Evolutionary conservation across 2,329 filamentous ascomycete genomes (phyloP), one percentile per base, ranked within the genome.

Genomic region (Ophiocordyceps polyrhachis-furcata): DNA sequence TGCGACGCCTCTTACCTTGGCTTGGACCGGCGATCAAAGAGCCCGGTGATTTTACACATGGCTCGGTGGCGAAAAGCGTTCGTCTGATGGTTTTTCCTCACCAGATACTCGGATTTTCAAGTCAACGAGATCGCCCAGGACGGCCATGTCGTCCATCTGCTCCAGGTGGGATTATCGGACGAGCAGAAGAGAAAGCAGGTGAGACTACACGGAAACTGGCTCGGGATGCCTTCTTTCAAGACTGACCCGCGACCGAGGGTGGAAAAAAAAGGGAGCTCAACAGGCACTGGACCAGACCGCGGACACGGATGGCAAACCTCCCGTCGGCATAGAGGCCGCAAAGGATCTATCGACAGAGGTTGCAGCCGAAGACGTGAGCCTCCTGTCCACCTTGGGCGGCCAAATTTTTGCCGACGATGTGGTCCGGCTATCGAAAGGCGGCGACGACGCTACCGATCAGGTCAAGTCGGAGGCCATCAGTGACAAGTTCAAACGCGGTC

Each of bases 51-150:
- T 43, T n/a, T 19, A 38, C 25, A 37, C 21, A 23, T 46, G 5
- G 6, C 23, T 43, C 37, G 21, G 8, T 14, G 31, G n/a, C 14
- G 12, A 5, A 11, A 14, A 14, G 8, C 14, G 32, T 23, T n/a
- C 5, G 1, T 40, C 32, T 43, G 11, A 43, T 28, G 14, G 19
- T 21, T 13, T 23, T 23, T 23, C 21, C 25, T 28, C 25, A 9
- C 25, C 43, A 76, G 85, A 51, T 95, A 88, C 61, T 89, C 87
- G 4, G 88, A 95, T 59, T 95, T 95, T 55, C 69, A 91, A 52
- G 88, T 95, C 53, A 88, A 93, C 56, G 88, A 95, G 61, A 89
- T 95, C 49, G 66, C 74, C 19, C 77, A 79, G 28, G 74, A 81
- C 55, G 87, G 87, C 15, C 63, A 77, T 45, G 83, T 93, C 14